Percentiles rank a stretch among this genome's conserved stretches.
These are phyloP conservation scores for Tuctoria greenei DNA, from an alignment of 176 grass and related monocot genomes.

Conservation along the genomic window DNA sequence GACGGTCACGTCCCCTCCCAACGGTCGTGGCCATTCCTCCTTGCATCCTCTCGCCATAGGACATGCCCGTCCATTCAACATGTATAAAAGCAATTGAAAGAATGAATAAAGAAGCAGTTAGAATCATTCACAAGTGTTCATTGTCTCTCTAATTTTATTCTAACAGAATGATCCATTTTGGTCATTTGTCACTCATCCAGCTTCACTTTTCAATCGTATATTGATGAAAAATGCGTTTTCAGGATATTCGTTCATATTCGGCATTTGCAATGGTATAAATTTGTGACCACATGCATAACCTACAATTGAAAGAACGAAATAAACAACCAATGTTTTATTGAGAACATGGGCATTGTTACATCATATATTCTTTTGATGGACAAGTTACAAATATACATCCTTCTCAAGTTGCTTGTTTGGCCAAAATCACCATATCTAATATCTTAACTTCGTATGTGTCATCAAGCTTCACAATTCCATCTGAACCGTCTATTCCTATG, in stretches of 20 bases:
- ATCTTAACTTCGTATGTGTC: constrained; percentile 96
- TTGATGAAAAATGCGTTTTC: neutral
- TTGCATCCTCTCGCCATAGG: no score
- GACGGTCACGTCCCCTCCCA: no score
- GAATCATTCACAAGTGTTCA: no score
- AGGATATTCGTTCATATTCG: neutral
- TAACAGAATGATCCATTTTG: neutral
- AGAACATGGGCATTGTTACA: constrained; percentile 23
- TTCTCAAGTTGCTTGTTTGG: constrained; percentile 64
- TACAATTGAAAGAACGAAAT: neutral
- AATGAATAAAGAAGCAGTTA: no score
- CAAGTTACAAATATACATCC: constrained; percentile 48
- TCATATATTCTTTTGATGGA: constrained; percentile 34
- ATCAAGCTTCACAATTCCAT: constrained; percentile 92
- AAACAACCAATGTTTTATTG: constrained; percentile 44
- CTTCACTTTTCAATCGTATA: neutral
- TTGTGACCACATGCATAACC: constrained; percentile 32
- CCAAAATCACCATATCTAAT: constrained; percentile 91
- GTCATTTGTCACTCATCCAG: constrained; percentile 51
- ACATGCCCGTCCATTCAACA: no score
- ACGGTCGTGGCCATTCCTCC: no score
- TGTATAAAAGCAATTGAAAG: no score
- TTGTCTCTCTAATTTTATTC: no score
- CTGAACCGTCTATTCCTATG: constrained; percentile 92
- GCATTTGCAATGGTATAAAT: no score